Base-by-base conservation (phyloP, 768 basidiomycete species). In the Candolleomyces efflorescens region DNA sequence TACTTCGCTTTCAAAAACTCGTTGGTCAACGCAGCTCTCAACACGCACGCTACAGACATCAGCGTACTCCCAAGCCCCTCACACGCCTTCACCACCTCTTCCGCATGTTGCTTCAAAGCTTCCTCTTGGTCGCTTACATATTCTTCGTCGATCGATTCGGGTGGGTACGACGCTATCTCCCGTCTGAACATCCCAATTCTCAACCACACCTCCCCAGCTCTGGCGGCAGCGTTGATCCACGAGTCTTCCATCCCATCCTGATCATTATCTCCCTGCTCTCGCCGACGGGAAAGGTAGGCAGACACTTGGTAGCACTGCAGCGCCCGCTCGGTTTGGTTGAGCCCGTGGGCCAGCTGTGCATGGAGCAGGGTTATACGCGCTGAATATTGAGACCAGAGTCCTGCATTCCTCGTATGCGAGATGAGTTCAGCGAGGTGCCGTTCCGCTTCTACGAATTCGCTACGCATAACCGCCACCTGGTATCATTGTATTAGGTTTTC, bases 321-420 rank as follows among this genome's bases (percentile, higher is more conserved):
- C 17, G 90, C 90, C 2, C 82, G 77, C 11, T 75, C 73, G 0
- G 72, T 66, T 7, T 81, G 74, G 0, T 83, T 82, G 3, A 82
- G 69, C 1, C 87, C 82, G 66, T 92, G 90, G 4, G 87, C 85
- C 26, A 92, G 80, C 59, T 92, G 88, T 0, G 84, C 90, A 53
- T 89, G 80, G 57, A 86, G 79, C 6, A 92, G 74, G 5, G 86
- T 78, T 11, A 90, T 82, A 3, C 86, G 82, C 0, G 85, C 78
- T 1, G 83, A 74, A 63, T 85, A 90, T 0, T 68, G 51, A 2
- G 68, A 59, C 63, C 87, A 92, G 39, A 89, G 70, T n/a, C 69
- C 65, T 53, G 80, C 67, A 0, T 81, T 83, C 9, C 87, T 83
- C 4, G 82, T 78, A 62, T 87, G 85, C 1, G 89, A 81, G 43